phyloP scores from a whole-genome alignment of 2,329 filamentous ascomycete genomes.

The Drechslerella stenobrocha region DNA sequence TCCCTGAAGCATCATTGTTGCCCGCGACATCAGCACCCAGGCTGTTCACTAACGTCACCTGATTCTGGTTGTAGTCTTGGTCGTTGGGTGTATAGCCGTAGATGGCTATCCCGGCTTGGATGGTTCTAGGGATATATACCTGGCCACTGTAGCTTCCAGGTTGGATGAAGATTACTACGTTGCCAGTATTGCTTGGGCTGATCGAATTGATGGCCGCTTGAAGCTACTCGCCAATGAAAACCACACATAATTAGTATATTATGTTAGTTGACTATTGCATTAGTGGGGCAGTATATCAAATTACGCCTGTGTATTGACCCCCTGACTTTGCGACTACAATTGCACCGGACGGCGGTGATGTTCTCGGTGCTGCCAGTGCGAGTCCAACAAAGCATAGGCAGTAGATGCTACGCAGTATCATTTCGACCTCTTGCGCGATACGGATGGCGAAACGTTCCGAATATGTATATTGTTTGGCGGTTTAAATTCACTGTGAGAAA shows the following conservation, averaged over 20 bases:
- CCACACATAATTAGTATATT: no score
- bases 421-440: no score
- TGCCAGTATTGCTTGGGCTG: conserved; percentile 59
- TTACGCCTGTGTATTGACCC: conserved; percentile 58
- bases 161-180: conserved; percentile 67
- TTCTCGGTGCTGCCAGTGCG: conserved; percentile 55
- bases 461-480: no score
- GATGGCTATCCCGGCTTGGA: conserved; percentile 61
- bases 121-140: conserved; percentile 60
- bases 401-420: conserved; percentile 39
- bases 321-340: conserved; percentile 58
- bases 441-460: no score
- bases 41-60: conserved; percentile 59
- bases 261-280: no score
- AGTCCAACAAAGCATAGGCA: conserved; percentile 22
- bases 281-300: no score
- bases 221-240: conserved; percentile 54
- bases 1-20: conserved; percentile 62
- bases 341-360: conserved; percentile 60
- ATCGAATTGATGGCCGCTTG: conserved; percentile 65
- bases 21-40: conserved; percentile 57
- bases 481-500: no score
- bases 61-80: conserved; percentile 62
- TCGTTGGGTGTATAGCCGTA: conserved; percentile 65
- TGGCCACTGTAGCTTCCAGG: conserved; percentile 66